Conservation (phyloP, 306 rosid genomes). For the Albizia julibrissin region DNA sequence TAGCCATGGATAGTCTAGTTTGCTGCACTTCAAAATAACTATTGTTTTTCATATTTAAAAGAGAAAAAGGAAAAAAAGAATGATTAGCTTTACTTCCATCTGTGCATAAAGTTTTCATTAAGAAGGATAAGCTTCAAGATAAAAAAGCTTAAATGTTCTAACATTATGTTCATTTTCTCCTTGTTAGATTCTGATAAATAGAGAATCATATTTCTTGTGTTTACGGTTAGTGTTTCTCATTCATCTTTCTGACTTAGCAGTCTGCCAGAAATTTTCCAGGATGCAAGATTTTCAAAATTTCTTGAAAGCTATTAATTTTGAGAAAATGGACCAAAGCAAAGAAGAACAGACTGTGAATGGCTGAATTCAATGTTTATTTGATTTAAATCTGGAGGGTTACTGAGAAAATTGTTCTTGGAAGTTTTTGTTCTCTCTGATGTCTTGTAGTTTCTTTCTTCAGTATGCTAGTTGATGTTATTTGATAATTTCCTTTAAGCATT, state of each 20-base stretch:
- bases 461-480: not conserved
- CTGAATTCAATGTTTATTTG: constrained; percentile 8
- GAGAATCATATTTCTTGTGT: constrained; percentile 9
- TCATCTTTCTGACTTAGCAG: constrained; percentile 22
- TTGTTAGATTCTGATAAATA: constrained; percentile 11
- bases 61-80: not conserved
- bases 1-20: not conserved
- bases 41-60: not conserved
- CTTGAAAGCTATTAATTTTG: constrained; percentile 51
- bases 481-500: too few species aligned
- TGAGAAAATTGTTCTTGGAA: not conserved
- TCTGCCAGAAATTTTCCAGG: constrained; percentile 55
- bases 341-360: constrained; percentile 66
- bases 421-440: constrained; percentile 15
- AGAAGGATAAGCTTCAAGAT: constrained; percentile 8
- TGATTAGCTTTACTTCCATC: constrained; percentile 13
- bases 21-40: not conserved
- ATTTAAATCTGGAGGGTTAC: constrained; percentile 17
- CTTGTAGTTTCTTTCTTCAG: not conserved
- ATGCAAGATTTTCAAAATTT: constrained; percentile 64
- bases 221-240: constrained; percentile 1
- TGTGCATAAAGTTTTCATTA: not conserved
- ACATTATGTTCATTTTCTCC: not conserved
- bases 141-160: not conserved
- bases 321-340: constrained; percentile 33